A percentile compares a stretch with the other conserved stretches of the same genome.
Conservation (phyloP, 179 eudicot genomes). For the Drosera spatulata region DNA sequence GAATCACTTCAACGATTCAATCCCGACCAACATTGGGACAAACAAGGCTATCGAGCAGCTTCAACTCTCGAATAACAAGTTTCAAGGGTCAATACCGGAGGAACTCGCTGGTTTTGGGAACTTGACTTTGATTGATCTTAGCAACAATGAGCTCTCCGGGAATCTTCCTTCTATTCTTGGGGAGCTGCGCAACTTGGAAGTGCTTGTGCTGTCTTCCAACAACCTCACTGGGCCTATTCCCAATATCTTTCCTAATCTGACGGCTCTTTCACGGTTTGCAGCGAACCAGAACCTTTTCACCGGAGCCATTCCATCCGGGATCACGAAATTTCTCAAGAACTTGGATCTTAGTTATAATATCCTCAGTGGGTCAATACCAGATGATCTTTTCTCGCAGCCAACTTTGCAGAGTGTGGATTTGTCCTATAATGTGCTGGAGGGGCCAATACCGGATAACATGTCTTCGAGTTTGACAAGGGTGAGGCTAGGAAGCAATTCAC, state of each 20-base stretch:
- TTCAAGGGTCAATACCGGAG: constrained; percentile 34
- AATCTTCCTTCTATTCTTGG: constrained; percentile 27
- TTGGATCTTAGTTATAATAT: constrained; percentile 71
- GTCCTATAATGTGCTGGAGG: constrained; percentile 39
- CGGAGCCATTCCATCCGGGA: constrained; percentile 54
- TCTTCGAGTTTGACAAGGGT: constrained; percentile 43
- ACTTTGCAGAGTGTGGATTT: constrained; percentile 53
- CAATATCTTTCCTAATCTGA: constrained; percentile 17
- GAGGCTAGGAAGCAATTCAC: constrained; percentile 43
- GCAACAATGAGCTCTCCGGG: constrained; percentile 39
- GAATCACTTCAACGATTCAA: constrained; percentile 35
- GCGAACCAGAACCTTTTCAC: constrained; percentile 49
- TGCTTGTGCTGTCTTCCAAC: constrained; percentile 48
- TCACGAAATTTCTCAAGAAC: constrained; percentile 26
- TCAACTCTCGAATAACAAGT: constrained; percentile 28
- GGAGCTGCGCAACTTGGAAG: constrained; percentile 33
- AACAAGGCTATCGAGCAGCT: constrained; percentile 37
- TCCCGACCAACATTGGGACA: constrained; percentile 46
- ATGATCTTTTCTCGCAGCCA: constrained; percentile 35
- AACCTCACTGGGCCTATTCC: constrained; percentile 48
- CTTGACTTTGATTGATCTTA: constrained; percentile 48
- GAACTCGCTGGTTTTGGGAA: constrained; percentile 33
- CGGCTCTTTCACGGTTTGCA: constrained; percentile 48
- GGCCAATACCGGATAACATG: constrained; percentile 35
- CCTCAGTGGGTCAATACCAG: constrained; percentile 40